These are phyloP conservation scores for Aphanoascus verrucosus DNA, from an alignment of 2,329 filamentous ascomycete species.

Conservation along the genomic window DNA sequence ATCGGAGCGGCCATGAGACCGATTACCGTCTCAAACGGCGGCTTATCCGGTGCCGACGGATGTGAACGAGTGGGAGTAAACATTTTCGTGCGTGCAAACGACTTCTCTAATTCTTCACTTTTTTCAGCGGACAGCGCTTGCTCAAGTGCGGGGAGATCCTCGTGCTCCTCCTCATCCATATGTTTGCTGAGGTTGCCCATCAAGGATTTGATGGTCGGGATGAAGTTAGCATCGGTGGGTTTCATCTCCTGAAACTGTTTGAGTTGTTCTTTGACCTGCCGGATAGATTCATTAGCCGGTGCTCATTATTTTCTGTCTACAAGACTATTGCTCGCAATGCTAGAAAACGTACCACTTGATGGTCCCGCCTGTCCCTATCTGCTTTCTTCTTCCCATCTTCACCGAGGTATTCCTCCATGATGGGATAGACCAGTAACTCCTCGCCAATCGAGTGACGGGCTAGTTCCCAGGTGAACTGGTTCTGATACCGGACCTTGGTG, in stretches of 20 bases:
- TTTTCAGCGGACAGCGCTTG: slow-evolving; percentile 25
- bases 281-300: not conserved
- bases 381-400: slow-evolving; percentile 35
- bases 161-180: slow-evolving; percentile 40
- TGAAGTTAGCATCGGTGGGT: slow-evolving; percentile 30
- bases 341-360: slow-evolving; percentile 10
- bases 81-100: slow-evolving; percentile 42
- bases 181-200: slow-evolving; percentile 36
- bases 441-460: slow-evolving; percentile 43
- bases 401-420: slow-evolving; percentile 41
- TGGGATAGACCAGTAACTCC: slow-evolving; percentile 46
- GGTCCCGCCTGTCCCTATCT: slow-evolving; percentile 21
- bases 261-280: slow-evolving; percentile 41
- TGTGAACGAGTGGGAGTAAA: slow-evolving; percentile 43
- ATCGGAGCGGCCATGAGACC: slow-evolving; percentile 47
- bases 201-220: slow-evolving; percentile 31
- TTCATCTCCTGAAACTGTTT: slow-evolving; percentile 39
- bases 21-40: slow-evolving; percentile 45
- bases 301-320: not conserved
- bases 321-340: not conserved
- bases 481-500: slow-evolving; percentile 37
- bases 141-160: slow-evolving; percentile 41
- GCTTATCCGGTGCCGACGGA: slow-evolving; percentile 39
- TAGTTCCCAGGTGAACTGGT: slow-evolving; percentile 45
- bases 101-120: slow-evolving; percentile 29